Base-by-base conservation (phyloP, 2,329 filamentous ascomycete genomes). In the Botrytis fragariae region DNA sequence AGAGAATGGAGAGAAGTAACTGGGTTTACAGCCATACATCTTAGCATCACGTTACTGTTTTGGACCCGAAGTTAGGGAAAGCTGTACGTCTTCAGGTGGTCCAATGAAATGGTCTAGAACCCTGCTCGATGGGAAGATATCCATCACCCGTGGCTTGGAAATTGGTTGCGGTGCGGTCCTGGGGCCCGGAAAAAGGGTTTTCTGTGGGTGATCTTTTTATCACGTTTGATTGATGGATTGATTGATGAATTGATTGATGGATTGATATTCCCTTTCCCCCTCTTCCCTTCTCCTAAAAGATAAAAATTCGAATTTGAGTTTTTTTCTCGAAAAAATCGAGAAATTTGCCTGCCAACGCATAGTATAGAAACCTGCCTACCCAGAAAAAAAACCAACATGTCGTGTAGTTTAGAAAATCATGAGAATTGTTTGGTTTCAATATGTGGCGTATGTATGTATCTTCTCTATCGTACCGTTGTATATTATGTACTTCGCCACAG, bases 41-140 rank as follows among this genome's bases (percentile, higher is more conserved):
- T 77, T 73, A 71, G 67, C 73, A 72, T 81, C 79, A 80, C 79
- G 79, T 80, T 78, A 80, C 74, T 71, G 44, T 63, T 68, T 72
- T 57, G 71, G 73, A 73, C 63, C 75, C 78, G 74, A 77, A 76
- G 62, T 59, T 74, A 59, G 71, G 74, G 54, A 73, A 76, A 72
- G 72, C 73, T 73, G 73, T 70, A 70, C 60, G 57, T 48, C 44
- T 35, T 68, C 35, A 29, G 14, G 45, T 29, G 37, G 62, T 32
- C 79, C 78, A 80, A 80, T 80, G 37, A 78, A 69, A 72, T n/a
- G 51, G 29, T 51, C 35, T 68, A 77, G 54, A 78, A 74, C 76
- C 79, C 75, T 79, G 75, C 63, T 74, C 69, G 70, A 25, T 57
- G 37, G 32, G 45, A 8, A 57, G 7, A 20, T 22, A 51, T 64